phyloP scores from a whole-genome alignment of 768 basidiomycete species.

The Strobilomyces echinocephalus region DNA sequence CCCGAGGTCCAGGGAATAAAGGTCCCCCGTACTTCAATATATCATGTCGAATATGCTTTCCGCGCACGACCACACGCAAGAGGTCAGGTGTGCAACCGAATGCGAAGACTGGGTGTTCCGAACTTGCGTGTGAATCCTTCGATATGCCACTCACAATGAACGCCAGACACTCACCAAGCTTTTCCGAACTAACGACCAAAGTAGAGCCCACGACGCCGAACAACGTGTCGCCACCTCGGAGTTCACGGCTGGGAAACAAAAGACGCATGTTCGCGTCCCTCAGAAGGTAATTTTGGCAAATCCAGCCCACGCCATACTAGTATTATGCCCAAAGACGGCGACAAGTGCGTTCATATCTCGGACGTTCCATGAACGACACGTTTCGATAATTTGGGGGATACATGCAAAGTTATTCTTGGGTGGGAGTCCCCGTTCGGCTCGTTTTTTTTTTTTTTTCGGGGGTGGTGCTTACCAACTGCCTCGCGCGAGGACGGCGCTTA shows the following conservation, averaged over 20 bases:
- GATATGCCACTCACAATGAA: not conserved
- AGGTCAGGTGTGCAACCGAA: no score
- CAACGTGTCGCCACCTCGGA: not conserved
- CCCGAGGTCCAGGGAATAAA: not conserved
- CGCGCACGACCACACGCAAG: no score
- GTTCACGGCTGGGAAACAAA: constrained; percentile 1
- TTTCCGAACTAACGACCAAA: not conserved
- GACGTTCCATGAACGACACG: constrained; percentile 5
- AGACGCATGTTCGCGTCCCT: not conserved
- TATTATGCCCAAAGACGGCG: constrained; percentile 14
- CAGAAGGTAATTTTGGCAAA: constrained; percentile 15
- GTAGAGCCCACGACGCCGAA: not conserved
- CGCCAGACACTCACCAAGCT: not conserved
- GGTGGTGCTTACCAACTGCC: constrained; percentile 3
- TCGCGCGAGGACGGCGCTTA: not conserved
- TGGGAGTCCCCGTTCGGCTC: not conserved
- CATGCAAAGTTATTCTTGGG: constrained; percentile 20
- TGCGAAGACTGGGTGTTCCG: not conserved
- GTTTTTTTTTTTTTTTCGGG: not conserved
- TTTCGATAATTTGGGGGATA: constrained; percentile 10
- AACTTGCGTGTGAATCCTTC: not conserved
- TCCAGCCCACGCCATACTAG: not conserved
- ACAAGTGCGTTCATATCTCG: constrained; percentile 1
- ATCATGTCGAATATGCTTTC: not conserved
- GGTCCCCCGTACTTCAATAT: no score